Base-by-base conservation (phyloP, 2,329 filamentous ascomycete genomes). In the Magnaporthiopsis rhizophila region DNA sequence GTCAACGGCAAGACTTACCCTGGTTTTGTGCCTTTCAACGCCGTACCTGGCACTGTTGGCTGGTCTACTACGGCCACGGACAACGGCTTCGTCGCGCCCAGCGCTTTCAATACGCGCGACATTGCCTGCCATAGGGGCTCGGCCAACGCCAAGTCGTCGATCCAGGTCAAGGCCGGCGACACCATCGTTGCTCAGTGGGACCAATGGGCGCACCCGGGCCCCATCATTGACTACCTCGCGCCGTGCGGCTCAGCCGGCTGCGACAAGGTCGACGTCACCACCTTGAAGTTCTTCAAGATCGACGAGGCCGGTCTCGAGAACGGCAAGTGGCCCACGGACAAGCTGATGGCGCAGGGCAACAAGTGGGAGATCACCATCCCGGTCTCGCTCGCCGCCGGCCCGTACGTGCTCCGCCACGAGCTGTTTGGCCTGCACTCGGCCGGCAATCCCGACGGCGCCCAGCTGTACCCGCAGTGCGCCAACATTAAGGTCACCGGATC, bases 141-240 rank as follows among this genome's bases (percentile, higher is more conserved):
- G 8, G 72, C 67, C 3, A 72, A 75, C 61, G 77, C 76, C 26
- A 71, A 70, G 1, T 21, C 57, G n/a, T 36, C 28, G 9, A 36
- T 59, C 12, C 21, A 57, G 11, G 74, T 80, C 9, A 63, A 71
- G 2, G 78, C 79, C 32, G 79, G 79, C 11, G 73, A 74, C 66
- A 74, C 71, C 65, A 71, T 81, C 62, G 75, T 68, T 36, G 69
- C 80, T 63, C 71, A 76, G 61, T 81, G 79, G 79, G 74, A 68
- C 32, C 69, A 67, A 1, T 81, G 79, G 79, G 77, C 78, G 73
- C 0, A 73, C 71, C 32, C 80, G 45, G 78, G 82, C 0, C 86
- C 86, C 11, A 81, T 89, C 69, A 80, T 89, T 67, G 82, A 82
- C 72, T 89, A 89, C 77, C 76, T 89, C 21, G 87, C 87, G 15